These are phyloP conservation scores for Populus hybrid DNA, from an alignment of 441 rosid genomes.

Conservation along the genomic window DNA sequence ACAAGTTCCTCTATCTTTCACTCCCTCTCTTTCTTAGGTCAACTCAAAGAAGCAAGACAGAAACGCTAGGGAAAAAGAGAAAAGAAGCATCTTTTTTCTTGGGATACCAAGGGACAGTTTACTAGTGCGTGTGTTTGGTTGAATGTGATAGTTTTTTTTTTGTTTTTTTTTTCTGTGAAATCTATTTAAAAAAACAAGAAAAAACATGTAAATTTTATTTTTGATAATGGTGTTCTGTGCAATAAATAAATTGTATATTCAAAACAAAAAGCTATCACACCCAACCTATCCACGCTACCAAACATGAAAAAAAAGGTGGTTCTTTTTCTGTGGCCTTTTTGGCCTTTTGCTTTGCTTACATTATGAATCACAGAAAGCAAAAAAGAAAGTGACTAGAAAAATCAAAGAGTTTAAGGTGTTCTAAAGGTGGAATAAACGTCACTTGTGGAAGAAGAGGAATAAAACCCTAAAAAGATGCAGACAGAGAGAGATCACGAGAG, in stretches of 20 bases:
- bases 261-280: background rate
- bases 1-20: background rate
- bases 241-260: too few species aligned
- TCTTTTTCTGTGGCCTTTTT: conserved; percentile 14
- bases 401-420: conserved; percentile 1
- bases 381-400: conserved; percentile 27
- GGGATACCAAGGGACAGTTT: background rate
- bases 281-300: background rate
- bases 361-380: background rate
- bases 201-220: too few species aligned
- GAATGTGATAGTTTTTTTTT: too few species aligned
- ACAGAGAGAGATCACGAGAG: conserved; percentile 30
- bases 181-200: background rate
- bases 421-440: conserved; percentile 20
- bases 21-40: conserved; percentile 10
- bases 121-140: background rate
- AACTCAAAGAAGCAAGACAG: conserved; percentile 4
- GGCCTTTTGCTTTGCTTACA: background rate
- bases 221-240: background rate
- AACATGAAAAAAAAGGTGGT: conserved; percentile 11
- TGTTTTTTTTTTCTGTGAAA: too few species aligned
- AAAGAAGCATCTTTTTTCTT: conserved; percentile 5
- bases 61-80: too few species aligned
- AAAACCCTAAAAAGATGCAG: conserved; percentile 25
- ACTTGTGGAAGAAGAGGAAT: conserved; percentile 23